Evolutionary conservation across 306 rosid genomes (phyloP).

Genomic region (Quercus wislizeni): DNA sequence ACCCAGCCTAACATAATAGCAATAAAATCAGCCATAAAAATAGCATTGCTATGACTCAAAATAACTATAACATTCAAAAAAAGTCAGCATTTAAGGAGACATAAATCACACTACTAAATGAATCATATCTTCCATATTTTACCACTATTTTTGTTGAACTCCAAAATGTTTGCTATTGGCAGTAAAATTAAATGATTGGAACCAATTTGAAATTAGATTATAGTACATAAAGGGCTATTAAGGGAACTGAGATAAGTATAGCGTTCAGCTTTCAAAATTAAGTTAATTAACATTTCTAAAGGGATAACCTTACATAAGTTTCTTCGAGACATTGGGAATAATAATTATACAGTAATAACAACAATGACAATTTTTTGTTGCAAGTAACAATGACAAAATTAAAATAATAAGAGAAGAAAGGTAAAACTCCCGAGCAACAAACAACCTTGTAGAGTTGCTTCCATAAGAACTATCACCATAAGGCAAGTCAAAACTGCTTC

Average conservation of each 20-base stretch:
- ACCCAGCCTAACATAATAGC: not conserved
- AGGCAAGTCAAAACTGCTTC: conserved; percentile 5
- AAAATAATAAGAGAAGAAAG: not conserved
- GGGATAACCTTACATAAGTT: not conserved
- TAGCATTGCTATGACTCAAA: not conserved
- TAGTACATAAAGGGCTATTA: not conserved
- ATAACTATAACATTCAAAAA: not conserved
- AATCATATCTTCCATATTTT: too few species aligned
- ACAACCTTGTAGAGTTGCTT: conserved; percentile 5
- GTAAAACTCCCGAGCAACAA: not conserved
- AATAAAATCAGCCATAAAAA: not conserved
- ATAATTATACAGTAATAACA: not conserved
- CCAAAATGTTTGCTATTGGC: not conserved
- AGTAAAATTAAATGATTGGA: not conserved
- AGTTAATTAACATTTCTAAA: not conserved
- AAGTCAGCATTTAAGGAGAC: not conserved
- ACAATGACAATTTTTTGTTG: not conserved
- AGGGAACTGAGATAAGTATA: not conserved
- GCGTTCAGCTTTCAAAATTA: not conserved
- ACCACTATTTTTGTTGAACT: not conserved
- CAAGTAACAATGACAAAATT: not conserved
- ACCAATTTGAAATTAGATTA: not conserved
- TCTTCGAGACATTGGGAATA: not conserved
- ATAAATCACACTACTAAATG: not conserved
- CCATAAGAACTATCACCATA: not conserved